A percentile compares a stretch with the other conserved stretches of the same genome.
Evolutionary conservation across 202 grass and related monocot genomes (phyloP).

Genomic region (Setaria italica): DNA sequence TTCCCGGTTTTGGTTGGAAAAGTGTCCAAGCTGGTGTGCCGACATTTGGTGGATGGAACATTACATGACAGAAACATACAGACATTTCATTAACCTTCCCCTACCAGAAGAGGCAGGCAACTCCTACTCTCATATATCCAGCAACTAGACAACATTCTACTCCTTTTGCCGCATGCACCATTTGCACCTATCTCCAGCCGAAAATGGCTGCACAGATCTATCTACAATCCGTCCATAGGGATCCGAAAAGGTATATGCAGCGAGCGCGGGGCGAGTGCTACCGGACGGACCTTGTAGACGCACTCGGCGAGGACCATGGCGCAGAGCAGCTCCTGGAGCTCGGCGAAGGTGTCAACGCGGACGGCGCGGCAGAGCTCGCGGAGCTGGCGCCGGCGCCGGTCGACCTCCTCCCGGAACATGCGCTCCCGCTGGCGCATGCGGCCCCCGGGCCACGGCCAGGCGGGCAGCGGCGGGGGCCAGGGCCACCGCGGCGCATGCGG

Average conservation of each 20-base stretch:
- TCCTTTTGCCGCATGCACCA: background rate
- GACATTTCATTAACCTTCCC: conserved; percentile 31
- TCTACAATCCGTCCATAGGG: background rate
- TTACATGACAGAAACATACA: background rate
- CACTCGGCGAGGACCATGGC: conserved; percentile 93
- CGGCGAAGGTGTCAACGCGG: conserved; percentile 78
- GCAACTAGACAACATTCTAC: conserved; percentile 5
- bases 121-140: conserved; percentile 1
- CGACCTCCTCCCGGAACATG: conserved; percentile 71
- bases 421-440: conserved; percentile 54
- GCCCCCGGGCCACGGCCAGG: conserved; percentile 61
- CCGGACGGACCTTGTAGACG: conserved; percentile 79
- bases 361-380: conserved; percentile 75
- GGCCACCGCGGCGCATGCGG: conserved; percentile 48
- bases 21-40: background rate
- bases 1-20: background rate
- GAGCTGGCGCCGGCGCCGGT: conserved; percentile 62
- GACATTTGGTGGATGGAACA: conserved; percentile 21
- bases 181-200: background rate
- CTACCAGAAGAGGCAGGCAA: conserved; percentile 7
- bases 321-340: conserved; percentile 91
- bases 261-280: background rate
- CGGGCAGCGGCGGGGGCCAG: conserved; percentile 52
- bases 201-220: background rate
- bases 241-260: conserved; percentile 11